Evolutionary conservation across 345 rosid species (phyloP).

Genomic region (Dipteronia dyeriana): DNA sequence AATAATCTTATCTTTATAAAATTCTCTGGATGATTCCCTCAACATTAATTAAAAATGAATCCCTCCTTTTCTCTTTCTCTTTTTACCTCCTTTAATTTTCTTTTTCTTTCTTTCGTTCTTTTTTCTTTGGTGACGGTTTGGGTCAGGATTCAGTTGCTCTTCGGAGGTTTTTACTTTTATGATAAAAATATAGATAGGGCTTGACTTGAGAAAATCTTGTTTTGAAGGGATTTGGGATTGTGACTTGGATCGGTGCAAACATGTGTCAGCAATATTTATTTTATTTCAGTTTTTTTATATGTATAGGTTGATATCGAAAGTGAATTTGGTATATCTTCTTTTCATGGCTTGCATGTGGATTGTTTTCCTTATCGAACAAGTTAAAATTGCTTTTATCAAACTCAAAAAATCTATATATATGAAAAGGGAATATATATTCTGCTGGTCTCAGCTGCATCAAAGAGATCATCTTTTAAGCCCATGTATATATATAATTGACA

Average conservation of each 20-base stretch:
- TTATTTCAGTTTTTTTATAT: background rate
- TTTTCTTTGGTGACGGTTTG: background rate
- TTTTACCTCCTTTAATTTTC: slow-evolving; percentile 7
- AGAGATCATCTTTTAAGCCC: background rate
- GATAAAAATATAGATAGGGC: background rate
- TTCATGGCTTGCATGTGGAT: slow-evolving; percentile 31
- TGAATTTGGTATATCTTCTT: slow-evolving; percentile 9
- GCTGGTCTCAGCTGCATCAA: background rate
- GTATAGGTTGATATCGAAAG: slow-evolving; percentile 18
- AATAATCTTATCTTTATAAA: background rate
- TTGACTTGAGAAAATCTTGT: background rate
- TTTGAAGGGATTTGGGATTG: slow-evolving; percentile 7
- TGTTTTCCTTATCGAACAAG: slow-evolving; percentile 26
- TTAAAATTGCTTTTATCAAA: background rate
- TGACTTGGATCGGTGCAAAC: slow-evolving; percentile 34
- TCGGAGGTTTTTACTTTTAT: background rate
- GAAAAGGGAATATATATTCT: background rate
- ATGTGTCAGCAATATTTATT: slow-evolving; percentile 33
- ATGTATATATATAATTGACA: too few relatives aligned
- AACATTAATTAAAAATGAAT: too few relatives aligned
- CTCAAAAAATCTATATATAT: background rate
- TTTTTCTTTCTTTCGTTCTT: slow-evolving; percentile 11
- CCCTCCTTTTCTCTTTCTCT: background rate
- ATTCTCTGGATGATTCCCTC: background rate
- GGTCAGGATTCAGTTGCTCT: slow-evolving; percentile 1